Base-by-base conservation (phyloP, 2,329 filamentous ascomycete genomes). In the Cylindrodendrum hubeiense region DNA sequence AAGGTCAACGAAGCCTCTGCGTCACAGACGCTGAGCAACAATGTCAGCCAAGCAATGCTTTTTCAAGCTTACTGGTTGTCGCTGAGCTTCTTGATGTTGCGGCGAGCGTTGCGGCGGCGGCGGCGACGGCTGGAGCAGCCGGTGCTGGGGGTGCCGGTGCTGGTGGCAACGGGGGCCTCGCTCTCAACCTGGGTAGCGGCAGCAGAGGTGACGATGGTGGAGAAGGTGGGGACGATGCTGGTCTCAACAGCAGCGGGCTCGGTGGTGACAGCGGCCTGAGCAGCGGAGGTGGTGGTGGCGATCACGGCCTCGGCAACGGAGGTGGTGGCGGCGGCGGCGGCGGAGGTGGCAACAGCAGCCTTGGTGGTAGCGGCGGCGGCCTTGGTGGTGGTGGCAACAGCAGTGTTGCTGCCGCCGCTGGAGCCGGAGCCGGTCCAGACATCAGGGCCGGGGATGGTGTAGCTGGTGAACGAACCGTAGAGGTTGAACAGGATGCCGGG, bases 401-500 rank as follows among this genome's bases (percentile, higher is more conserved):
- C 26, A 12, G 43, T 30, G 30, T 22, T 30, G 28, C 55, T 55
- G 15, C 46, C 50, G 39, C 67, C 56, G 51, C 58, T 60, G 3
- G 63, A 67, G 21, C 69, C 47, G 15, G 70, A 66, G 21, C 71
- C 65, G 8, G 52, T 55, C 75, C 76, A 80, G 69, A 81, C 71
- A 19, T 68, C 70, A 22, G 78, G 78, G 52, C 79, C 79, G 62
- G 79, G 78, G 57, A 80, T 79, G 24, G 65, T 17, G 74, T 81
- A 80, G 69, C 51, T 72, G 46, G 69, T 66, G 69, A 61, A 60
- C 41, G 57, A 56, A 54, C 54, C 65, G 83, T 90, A 90, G 78
- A 91, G 84, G 82, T 86, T 87, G 82, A 89, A 79, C 66, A 82
- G 69, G 73, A 91, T 87, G 64, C 89, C 89, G 13, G 85, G 76